Base-by-base conservation (phyloP, 2,329 filamentous ascomycete species). In the Talaromyces sp. region DNA sequence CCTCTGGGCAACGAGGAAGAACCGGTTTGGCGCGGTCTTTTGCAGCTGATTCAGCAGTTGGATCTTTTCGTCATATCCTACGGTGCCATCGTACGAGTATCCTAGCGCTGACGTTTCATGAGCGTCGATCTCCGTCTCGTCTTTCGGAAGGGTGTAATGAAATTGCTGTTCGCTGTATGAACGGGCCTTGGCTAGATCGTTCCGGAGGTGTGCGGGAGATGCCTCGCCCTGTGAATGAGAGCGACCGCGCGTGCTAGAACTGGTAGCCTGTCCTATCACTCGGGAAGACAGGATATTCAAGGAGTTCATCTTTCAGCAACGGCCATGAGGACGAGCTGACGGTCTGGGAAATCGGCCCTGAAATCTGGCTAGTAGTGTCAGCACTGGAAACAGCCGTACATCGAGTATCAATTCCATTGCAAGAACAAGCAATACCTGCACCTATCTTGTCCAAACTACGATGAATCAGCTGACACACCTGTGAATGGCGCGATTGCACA, bases 281-380 rank as follows among this genome's bases (percentile, higher is more conserved):
- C 90, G 88, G 76, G 91, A 87, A 73, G 92, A 95, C 76, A 97
- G 86, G 77, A 96, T 91, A 81, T 95, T 96, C 82, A 96, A 83
- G 72, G 93, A 96, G 87, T 97, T 97, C 93, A 97, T 97, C 80
- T 84, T 90, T 82, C 78, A 77, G 73, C 71, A 69, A 68, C 72
- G 74, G 80, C 78, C 81, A 83, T 82, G 73, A 75, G 77, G 73
- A 69, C 70, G 71, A 68, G 25, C 67, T 68, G 72, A 67, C 69
- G 70, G 67, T 58, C 68, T 68, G 71, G 67, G 68, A 69, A 71
- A 72, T 70, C 73, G 71, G 70, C 65, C 71, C 68, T 76, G 73
- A 76, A 69, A 59, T 67, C 50, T 35, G 31, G n/a, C 31, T 31
- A 21, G 31, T 35, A 37, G 50, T 31, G 46, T 54, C 18, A 48